Evolutionary conservation across 1,139 yeast genomes (phyloP).

Genomic region (Lodderomyces oxycetoniae): DNA sequence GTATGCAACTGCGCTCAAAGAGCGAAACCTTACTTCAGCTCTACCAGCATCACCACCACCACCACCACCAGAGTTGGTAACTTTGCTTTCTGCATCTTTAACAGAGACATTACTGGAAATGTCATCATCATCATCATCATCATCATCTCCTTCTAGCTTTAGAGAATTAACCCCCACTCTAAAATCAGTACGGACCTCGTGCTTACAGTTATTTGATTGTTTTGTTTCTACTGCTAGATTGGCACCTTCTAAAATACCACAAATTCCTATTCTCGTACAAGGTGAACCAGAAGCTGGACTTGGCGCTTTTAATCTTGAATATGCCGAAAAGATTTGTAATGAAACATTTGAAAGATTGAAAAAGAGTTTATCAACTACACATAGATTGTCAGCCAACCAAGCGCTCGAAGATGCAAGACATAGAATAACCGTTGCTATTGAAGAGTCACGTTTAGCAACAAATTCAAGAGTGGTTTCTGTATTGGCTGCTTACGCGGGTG

Average conservation of each 20-base stretch:
- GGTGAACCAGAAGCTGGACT: conserved; percentile 96
- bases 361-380: conserved; percentile 62
- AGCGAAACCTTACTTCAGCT: conserved; percentile 15
- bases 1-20: conserved; percentile 46
- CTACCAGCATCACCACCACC: no score
- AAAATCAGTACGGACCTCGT: conserved; percentile 80
- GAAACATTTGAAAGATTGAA: conserved; percentile 66
- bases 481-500: conserved; percentile 71
- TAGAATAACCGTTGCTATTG: conserved; percentile 60
- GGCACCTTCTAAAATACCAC: conserved; percentile 73
- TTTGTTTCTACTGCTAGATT: conserved; percentile 75
- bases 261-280: conserved; percentile 81
- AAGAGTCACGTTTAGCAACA: conserved; percentile 59
- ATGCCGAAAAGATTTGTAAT: conserved; percentile 66
- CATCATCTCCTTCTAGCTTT: conserved; percentile 51
- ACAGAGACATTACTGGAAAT: conserved; percentile 34
- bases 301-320: conserved; percentile 77
- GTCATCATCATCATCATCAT: no score
- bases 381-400: conserved; percentile 66
- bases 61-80: conserved; percentile 11
- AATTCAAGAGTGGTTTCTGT: conserved; percentile 58
- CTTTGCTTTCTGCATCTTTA: conserved; percentile 28
- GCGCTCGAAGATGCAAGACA: conserved; percentile 77
- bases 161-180: conserved; percentile 85
- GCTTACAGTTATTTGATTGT: conserved; percentile 74